phyloP scores from a whole-genome alignment of 495 filamentous ascomycete species.

The Hamigera avellanea region DNA sequence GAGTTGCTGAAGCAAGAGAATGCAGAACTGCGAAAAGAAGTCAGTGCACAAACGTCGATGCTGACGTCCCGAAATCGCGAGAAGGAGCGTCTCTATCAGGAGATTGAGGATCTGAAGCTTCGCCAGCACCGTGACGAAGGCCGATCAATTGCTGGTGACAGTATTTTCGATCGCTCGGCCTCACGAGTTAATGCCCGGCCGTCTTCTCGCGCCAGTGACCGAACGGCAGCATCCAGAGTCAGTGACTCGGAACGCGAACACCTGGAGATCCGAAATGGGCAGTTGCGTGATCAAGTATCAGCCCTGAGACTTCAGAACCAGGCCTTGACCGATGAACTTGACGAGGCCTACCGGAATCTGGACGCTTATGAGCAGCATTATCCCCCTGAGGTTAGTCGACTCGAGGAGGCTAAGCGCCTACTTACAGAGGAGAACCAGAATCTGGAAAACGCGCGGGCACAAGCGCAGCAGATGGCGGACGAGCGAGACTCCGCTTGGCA shows the following conservation, averaged over 20 bases:
- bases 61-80: constrained; percentile 91
- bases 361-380: constrained; percentile 53
- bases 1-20: constrained; percentile 85
- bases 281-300: constrained; percentile 77
- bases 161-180: constrained; percentile 83
- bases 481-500: constrained; percentile 74
- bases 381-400: constrained; percentile 65
- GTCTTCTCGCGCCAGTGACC: constrained; percentile 59
- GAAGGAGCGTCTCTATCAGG: constrained; percentile 87
- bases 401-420: too few relatives aligned
- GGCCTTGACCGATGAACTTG: constrained; percentile 62
- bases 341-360: constrained; percentile 53
- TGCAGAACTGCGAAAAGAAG: constrained; percentile 79
- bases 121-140: constrained; percentile 56
- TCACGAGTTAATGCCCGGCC: constrained; percentile 70
- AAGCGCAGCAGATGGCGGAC: constrained; percentile 64
- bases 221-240: constrained; percentile 52
- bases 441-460: constrained; percentile 79
- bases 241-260: constrained; percentile 80
- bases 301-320: constrained; percentile 76
- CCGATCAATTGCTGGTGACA: constrained; percentile 67
- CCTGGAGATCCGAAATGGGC: constrained; percentile 67
- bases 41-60: constrained; percentile 95
- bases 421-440: constrained; percentile 69
- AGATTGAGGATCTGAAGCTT: constrained; percentile 94